Conservation (phyloP, 129 eudicot genomes). For the Erigeron canadensis region DNA sequence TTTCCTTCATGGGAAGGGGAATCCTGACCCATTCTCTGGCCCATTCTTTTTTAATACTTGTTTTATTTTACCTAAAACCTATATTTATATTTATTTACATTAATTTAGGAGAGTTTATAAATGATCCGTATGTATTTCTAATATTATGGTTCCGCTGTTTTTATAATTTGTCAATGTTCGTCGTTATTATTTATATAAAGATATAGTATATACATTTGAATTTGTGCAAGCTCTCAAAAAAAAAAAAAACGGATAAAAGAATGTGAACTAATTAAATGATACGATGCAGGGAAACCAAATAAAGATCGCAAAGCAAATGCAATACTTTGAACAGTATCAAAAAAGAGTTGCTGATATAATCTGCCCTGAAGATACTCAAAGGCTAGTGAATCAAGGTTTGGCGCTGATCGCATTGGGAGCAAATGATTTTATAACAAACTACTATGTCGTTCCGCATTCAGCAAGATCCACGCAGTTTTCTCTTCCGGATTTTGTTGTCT, state of each 20-base stretch:
- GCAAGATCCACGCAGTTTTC: conserved; percentile 49
- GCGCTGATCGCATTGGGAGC: conserved; percentile 69
- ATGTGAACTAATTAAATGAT: background rate
- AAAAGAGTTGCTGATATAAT: conserved; percentile 44
- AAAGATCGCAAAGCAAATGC: conserved; percentile 45
- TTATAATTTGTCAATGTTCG: no score
- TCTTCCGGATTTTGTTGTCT: conserved; percentile 48
- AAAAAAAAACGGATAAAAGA: background rate
- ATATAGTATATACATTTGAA: no score
- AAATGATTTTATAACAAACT: conserved; percentile 78
- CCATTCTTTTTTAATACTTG: no score
- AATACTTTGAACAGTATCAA: conserved; percentile 60
- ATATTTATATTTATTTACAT: no score
- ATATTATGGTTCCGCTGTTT: no score
- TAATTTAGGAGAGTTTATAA: no score
- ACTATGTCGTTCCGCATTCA: conserved; percentile 53
- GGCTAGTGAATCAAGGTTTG: conserved; percentile 44
- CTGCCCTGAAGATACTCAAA: conserved; percentile 41
- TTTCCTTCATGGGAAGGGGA: no score
- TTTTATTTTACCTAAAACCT: no score
- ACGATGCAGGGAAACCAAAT: conserved; percentile 52
- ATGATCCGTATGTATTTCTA: no score
- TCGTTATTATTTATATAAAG: no score
- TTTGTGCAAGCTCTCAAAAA: background rate
- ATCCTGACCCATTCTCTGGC: no score